Evolutionary conservation across 2,329 filamentous ascomycete species (phyloP), one percentile per base, ranked within the genome.

Genomic region (Trichoderma simmonsii): DNA sequence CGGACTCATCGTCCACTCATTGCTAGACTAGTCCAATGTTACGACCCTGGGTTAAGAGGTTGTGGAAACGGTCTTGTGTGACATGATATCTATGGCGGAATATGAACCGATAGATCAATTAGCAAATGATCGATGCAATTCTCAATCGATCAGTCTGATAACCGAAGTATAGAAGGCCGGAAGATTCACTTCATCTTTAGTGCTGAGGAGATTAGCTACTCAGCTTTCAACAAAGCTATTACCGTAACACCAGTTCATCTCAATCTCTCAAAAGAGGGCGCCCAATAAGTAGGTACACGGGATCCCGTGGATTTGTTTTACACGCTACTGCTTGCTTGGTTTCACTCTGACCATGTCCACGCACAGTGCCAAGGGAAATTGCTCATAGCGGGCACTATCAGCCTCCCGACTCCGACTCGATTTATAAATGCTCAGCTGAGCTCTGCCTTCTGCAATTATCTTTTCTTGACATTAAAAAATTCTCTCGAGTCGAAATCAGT

Each of bases 101-200:
- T 43, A 43, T 2, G 18, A n/a, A 4, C 15, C 39, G 39, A 2
- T 1, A 1, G 18, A 43, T 43, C 18, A 43, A 43, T 39, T 1
- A 39, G 36, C 6, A 39, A 39, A 18, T 7, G 1, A 39, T 39
- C 15, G 15, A 39, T 39, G 15, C 15, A 39, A 18, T 1, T 39
- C 0, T 7, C 0, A 8, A 39, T 43, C 39, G 39, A 3, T 9
- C 15, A 9, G 15, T 2, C 1, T n/a, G 15, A 43, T n/a, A n/a
- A 43, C 7, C 15, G 1, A 43, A n/a, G 39, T 18, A n/a, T 43
- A 43, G 3, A 43, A n/a, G 0, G 15, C 39, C 1, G 3, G 15
- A 43, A n/a, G 39, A 18, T 43, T 43, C 15, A 3, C 2, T 43
- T 43, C 39, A 43, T n/a, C 7, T 43, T 2, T 43, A 18, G 6